Base-by-base conservation (phyloP, 2,329 filamentous ascomycete genomes). In the Colletotrichum sp. region DNA sequence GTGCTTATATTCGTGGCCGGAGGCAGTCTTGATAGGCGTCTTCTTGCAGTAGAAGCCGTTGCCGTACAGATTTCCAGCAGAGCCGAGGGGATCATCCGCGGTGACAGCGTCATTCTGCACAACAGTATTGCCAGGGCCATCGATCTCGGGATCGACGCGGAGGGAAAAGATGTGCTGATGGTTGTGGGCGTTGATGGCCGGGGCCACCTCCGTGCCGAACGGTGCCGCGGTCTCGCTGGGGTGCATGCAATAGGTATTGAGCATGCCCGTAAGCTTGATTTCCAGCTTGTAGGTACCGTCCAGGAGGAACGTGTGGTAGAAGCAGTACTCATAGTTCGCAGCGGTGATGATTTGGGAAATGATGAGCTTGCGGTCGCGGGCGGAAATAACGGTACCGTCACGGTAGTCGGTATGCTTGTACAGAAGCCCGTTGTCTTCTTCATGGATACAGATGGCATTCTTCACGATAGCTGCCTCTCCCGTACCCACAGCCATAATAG, bases 361-460 rank as follows among this genome's bases (percentile, higher is more conserved):
- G 81, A 95, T 88, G 66, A 95, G 88, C 81, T 94, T 95, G 70
- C 93, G 91, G n/a, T 91, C 93, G 49, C 93, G 91, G 7, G 93
- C 95, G 6, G 95, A 92, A 13, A 94, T 92, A 57, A 91, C 89
- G 4, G 90, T 93, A 60, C 93, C 91, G 80, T 95, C 93, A 57
- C 93, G 91, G 88, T 95, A 95, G 81, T 95, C 93, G 21, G 92
- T 94, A 83, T 94, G 92, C 83, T 95, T 95, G 88, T 94, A 95
- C 4, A 95, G 85, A 69, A 95, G 94, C 4, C 93, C 93, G 3
- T 91, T 90, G 78, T 95, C 93, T 84, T 95, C 93, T 83, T 95
- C 93, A 83, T 95, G 93, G 74, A 95, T 93, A 80, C 93, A 95
- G 78, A 95, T 93, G 7, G 93, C 93, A 79, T 95, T 95, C 85